Evolutionary conservation across 2,329 filamentous ascomycete species (phyloP).

Genomic region (Chaetomiaceae sp.): DNA sequence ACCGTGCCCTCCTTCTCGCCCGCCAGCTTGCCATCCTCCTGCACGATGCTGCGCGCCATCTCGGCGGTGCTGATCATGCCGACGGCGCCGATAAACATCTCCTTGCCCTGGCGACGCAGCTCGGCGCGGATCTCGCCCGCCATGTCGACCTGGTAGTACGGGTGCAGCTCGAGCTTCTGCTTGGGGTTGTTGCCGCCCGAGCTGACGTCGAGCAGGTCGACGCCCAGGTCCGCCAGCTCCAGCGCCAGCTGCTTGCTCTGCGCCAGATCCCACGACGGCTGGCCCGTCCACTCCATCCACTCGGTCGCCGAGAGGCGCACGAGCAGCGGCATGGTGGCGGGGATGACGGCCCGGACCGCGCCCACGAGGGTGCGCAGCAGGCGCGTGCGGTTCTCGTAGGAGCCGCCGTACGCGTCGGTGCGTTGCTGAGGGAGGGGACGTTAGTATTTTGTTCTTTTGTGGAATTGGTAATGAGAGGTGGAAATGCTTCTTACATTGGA

Average conservation of each 20-base stretch:
- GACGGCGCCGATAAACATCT: conserved; percentile 66
- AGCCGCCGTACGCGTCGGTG: conserved; percentile 61
- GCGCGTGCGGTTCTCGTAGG: conserved; percentile 62
- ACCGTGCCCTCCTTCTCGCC: conserved; percentile 36
- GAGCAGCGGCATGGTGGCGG: conserved; percentile 51
- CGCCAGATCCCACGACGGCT: conserved; percentile 61
- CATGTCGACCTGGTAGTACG: conserved; percentile 70
- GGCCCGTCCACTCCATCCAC: conserved; percentile 48
- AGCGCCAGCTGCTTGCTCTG: conserved; percentile 63
- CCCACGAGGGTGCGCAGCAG: conserved; percentile 51
- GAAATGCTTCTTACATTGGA: conserved; percentile 47
- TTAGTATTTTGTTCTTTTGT: not conserved
- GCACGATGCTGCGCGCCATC: conserved; percentile 57
- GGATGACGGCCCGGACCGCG: conserved; percentile 48
- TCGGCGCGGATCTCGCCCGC: conserved; percentile 67
- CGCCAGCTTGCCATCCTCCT: conserved; percentile 31
- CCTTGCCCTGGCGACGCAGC: conserved; percentile 42
- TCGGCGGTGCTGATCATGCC: conserved; percentile 67
- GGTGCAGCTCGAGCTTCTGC: conserved; percentile 57
- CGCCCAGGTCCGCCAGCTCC: conserved; percentile 64
- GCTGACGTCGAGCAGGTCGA: conserved; percentile 81
- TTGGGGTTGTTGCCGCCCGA: conserved; percentile 64
- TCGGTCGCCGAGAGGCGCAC: conserved; percentile 59
- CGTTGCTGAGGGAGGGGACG: conserved; percentile 37
- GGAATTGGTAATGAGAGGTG: not conserved